Evolutionary conservation across 495 filamentous ascomycete genomes (phyloP).

Genomic region (Penicillium cinerascens): DNA sequence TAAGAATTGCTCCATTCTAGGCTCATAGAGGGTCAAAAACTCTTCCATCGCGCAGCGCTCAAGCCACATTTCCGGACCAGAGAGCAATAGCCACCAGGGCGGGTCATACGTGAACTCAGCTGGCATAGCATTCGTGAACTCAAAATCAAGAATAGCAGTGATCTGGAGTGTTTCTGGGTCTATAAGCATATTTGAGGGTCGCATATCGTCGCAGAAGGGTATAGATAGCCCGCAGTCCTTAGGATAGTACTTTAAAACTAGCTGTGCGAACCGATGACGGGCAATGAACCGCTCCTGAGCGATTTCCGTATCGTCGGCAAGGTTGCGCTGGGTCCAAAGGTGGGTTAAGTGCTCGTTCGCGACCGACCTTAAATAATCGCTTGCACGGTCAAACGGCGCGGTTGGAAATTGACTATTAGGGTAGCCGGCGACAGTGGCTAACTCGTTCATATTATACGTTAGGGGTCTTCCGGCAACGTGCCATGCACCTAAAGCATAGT

Average conservation of each 20-base stretch:
- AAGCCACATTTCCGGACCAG: conserved; percentile 22
- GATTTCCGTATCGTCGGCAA: conserved; percentile 30
- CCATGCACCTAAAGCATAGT: conserved; percentile 25
- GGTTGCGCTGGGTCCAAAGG: conserved; percentile 38
- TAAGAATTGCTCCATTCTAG: conserved; percentile 30
- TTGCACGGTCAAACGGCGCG: conserved; percentile 31
- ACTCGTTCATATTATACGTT: conserved; percentile 42
- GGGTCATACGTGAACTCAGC: conserved; percentile 40
- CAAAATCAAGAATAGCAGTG: conserved; percentile 39
- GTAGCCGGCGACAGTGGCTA: conserved; percentile 33
- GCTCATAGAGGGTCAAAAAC: conserved; percentile 33
- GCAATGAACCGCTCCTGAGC: conserved; percentile 35
- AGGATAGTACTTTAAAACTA: conserved; percentile 33
- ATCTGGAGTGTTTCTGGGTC: conserved; percentile 36
- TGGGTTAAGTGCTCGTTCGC: conserved; percentile 33
- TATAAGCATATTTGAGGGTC: conserved; percentile 39
- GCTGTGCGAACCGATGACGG: conserved; percentile 35
- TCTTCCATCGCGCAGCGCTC: conserved; percentile 30
- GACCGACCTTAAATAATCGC: conserved; percentile 30
- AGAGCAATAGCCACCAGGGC: conserved; percentile 43
- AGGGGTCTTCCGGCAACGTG: conserved; percentile 30
- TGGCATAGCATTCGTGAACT: conserved; percentile 43
- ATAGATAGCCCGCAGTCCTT: conserved; percentile 35
- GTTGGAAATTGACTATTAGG: conserved; percentile 30
- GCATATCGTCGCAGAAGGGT: conserved; percentile 42